These are phyloP conservation scores for Chaetomium globosum DNA, from an alignment of 2,329 filamentous ascomycete genomes.

Conservation along the genomic window DNA sequence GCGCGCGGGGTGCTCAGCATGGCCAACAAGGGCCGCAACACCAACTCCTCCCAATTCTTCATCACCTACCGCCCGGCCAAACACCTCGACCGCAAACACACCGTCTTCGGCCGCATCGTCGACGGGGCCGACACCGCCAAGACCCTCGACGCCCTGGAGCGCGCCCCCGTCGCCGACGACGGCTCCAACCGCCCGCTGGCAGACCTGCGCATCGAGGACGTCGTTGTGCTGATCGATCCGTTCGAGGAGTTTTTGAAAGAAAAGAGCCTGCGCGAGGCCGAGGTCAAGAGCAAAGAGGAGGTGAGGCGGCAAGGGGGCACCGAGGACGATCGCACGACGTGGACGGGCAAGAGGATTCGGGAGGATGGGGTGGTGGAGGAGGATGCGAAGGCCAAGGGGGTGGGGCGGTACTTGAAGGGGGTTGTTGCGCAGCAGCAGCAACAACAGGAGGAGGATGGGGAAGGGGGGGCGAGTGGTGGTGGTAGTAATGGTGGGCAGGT, in stretches of 20 bases:
- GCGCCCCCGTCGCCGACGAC: conserved; percentile 68
- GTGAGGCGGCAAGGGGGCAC: conserved; percentile 67
- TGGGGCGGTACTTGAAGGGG: conserved; percentile 82
- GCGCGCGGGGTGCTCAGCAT: conserved; percentile 80
- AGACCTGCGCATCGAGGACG: conserved; percentile 78
- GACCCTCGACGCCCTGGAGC: conserved; percentile 73
- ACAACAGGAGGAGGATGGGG: conserved; percentile 21
- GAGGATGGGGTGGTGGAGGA: conserved; percentile 60
- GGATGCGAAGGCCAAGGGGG: conserved; percentile 47
- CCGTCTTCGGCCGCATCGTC: conserved; percentile 88
- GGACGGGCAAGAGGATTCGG: conserved; percentile 91
- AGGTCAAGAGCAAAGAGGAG: conserved; percentile 62
- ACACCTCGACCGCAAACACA: conserved; percentile 93
- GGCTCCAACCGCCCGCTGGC: conserved; percentile 68
- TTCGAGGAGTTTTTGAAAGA: conserved; percentile 91
- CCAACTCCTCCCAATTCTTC: conserved; percentile 94
- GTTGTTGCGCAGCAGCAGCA: conserved; percentile 42
- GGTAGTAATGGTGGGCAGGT: conserved; percentile 40
- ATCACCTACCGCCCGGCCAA: conserved; percentile 82
- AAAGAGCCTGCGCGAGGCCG: conserved; percentile 64
- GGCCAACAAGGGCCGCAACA: conserved; percentile 99
- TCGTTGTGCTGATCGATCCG: conserved; percentile 87
- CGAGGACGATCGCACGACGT: conserved; percentile 88
- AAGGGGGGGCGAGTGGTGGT: not conserved
- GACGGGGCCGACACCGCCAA: conserved; percentile 64